Base-by-base conservation (phyloP, 2,329 filamentous ascomycete species). In the Metarhizium brunneum region DNA sequence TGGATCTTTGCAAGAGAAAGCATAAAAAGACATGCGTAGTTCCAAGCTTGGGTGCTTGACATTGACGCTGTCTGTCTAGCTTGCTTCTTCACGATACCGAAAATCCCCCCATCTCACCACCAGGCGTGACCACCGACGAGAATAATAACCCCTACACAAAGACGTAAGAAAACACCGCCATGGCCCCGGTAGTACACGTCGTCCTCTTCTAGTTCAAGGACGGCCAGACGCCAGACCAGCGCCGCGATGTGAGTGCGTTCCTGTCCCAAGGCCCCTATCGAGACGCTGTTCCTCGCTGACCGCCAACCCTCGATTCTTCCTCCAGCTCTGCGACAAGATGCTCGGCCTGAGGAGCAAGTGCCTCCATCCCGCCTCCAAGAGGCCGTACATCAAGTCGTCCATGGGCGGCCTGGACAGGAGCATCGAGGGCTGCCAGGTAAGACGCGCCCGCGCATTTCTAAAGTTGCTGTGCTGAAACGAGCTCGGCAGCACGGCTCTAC, bases 291-390 rank as follows among this genome's bases (percentile, higher is more conserved):
- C 25, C 25, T 25, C 25, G 25, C 25, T 25, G 25, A 25, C 25
- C 25, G 25, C 25, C 25, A 25, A 25, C 3, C 3, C 25, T 25
- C 25, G 25, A 3, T 25, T 25, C 25, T 25, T 25, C 3, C 25
- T 25, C 25, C 25, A 63, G 60, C 47, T 56, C 35, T 56, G 52
- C 36, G 56, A 59, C 11, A 40, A 58, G 20, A 64, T 74, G 60
- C 59, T 86, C 7, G 74, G 67, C 0, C 71, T 89, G 3, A 76
- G 76, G 61, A 70, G 81, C 16, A 76, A 74, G 7, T 90, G 86
- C 66, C 43, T 87, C 13, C 83, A 87, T 59, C 83, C 85, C 1
- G 71, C 68, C 2, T 79, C 82, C 0, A 70, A 81, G 25, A 71
- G 78, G 61, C 13, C 25, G 3, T 25, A 25, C 25, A 25, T 25